Conservation (phyloP, 192 early-diverging fungal genomes). For the Coemansia sp. region DNA sequence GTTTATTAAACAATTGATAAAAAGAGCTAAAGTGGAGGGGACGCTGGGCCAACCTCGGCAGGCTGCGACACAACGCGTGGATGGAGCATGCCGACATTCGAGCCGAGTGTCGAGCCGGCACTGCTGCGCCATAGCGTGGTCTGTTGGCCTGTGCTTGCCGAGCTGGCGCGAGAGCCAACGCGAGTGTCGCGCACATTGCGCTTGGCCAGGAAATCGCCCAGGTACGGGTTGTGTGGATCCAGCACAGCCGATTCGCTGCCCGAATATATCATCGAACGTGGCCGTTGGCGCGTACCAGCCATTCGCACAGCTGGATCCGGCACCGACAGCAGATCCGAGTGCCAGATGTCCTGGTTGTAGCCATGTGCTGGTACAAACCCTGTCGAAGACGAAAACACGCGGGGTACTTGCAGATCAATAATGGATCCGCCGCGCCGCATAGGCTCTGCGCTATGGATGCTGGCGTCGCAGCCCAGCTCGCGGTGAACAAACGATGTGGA, state of each 20-base stretch:
- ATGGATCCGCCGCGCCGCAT: constrained; percentile 6
- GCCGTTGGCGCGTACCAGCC: constrained; percentile 17
- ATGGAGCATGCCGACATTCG: not conserved
- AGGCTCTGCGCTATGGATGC: constrained; percentile 6
- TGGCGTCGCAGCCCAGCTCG: constrained; percentile 10
- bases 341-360: constrained; percentile 34
- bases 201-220: constrained; percentile 39
- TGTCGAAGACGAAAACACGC: constrained; percentile 26
- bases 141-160: constrained; percentile 15
- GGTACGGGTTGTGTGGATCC: constrained; percentile 46
- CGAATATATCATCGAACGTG: constrained; percentile 37
- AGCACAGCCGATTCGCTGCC: constrained; percentile 8
- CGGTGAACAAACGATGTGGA: not conserved
- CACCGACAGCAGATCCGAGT: constrained; percentile 36
- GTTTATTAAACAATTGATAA: not conserved
- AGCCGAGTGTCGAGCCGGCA: not conserved
- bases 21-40: not conserved
- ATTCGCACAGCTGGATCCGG: constrained; percentile 29
- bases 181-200: constrained; percentile 23
- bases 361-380: constrained; percentile 15
- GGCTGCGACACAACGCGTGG: constrained; percentile 27
- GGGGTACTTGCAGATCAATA: constrained; percentile 13
- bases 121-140: constrained; percentile 22
- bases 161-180: constrained; percentile 14
- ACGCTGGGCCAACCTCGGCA: not conserved